phyloP scores from a whole-genome alignment of 257 asterid genomes.

The Solanum chmielewskii region DNA sequence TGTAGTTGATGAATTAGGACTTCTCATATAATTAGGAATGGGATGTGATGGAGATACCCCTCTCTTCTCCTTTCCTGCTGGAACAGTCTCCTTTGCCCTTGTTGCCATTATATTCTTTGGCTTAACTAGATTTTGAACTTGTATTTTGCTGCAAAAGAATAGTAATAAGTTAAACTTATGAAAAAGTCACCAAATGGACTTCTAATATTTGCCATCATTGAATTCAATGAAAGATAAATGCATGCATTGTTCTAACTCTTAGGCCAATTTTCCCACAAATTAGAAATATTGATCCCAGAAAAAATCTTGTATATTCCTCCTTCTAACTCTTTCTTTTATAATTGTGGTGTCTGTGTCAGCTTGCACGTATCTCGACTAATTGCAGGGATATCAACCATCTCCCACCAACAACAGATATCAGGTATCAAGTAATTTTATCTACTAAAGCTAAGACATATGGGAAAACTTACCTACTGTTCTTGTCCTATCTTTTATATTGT shows the following conservation, averaged over 20 bases:
- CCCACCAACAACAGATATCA: neutral
- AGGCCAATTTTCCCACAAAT: neutral
- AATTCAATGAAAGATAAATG: neutral
- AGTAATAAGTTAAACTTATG: neutral
- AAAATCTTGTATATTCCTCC: neutral
- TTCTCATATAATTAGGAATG: conserved; percentile 1
- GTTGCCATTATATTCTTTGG: conserved; percentile 35
- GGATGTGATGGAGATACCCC: conserved; percentile 27
- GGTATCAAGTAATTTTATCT: neutral
- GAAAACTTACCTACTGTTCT: neutral
- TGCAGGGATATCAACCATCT: neutral
- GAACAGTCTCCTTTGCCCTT: conserved; percentile 21
- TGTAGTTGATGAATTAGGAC: conserved; percentile 13
- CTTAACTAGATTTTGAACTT: neutral
- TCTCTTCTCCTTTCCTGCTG: conserved; percentile 39
- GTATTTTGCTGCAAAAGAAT: neutral
- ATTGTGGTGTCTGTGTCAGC: neutral
- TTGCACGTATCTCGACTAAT: neutral
- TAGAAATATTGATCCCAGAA: neutral
- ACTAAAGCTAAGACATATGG: neutral
- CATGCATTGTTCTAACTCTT: neutral
- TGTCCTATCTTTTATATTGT: neutral
- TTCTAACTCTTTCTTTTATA: neutral
- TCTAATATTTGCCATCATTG: neutral
- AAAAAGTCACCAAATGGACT: neutral